A percentile compares a stretch with the other conserved stretches of the same genome.
phyloP scores from a whole-genome alignment of 768 basidiomycete species.

The Trametes meyenii region DNA sequence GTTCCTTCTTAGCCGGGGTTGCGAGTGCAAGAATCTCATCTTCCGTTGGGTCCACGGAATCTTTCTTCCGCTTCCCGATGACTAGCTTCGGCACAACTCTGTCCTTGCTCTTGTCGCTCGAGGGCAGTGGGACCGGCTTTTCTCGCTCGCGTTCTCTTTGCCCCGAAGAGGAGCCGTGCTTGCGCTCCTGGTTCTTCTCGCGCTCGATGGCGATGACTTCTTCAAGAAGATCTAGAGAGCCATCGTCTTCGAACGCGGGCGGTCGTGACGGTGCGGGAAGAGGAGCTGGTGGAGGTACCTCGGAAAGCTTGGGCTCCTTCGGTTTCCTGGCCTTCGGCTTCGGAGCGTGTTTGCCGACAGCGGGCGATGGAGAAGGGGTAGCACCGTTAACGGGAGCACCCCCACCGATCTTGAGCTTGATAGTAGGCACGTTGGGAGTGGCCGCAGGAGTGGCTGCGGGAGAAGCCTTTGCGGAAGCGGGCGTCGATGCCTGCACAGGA shows the following conservation, averaged over 20 bases:
- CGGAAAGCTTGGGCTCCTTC: constrained; percentile 35
- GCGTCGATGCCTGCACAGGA: background rate
- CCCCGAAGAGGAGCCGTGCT: constrained; percentile 18
- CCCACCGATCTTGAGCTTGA: constrained; percentile 64
- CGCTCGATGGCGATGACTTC: constrained; percentile 82
- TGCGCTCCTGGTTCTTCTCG: constrained; percentile 54
- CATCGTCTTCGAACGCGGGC: constrained; percentile 63
- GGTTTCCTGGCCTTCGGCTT: constrained; percentile 30
- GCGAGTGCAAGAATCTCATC: constrained; percentile 68
- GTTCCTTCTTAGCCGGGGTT: constrained; percentile 62
- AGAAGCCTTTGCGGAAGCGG: constrained; percentile 15
- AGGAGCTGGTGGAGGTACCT: constrained; percentile 33
- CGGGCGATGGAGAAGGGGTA: constrained; percentile 17
- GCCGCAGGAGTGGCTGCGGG: constrained; percentile 29
- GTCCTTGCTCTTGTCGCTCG: constrained; percentile 32
- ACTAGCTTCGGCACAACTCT: constrained; percentile 41
- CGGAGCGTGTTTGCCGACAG: constrained; percentile 23
- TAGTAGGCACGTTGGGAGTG: constrained; percentile 47
- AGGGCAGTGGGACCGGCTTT: constrained; percentile 13
- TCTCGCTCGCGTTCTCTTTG: constrained; percentile 27
- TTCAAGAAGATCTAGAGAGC: constrained; percentile 78
- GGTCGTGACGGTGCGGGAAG: constrained; percentile 50
- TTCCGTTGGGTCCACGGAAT: constrained; percentile 40
- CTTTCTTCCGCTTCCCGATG: constrained; percentile 60
- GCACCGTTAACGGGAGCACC: constrained; percentile 19